Conservation (phyloP, 176 grass and related monocot genomes). For the Bonia amplexicaulis region DNA sequence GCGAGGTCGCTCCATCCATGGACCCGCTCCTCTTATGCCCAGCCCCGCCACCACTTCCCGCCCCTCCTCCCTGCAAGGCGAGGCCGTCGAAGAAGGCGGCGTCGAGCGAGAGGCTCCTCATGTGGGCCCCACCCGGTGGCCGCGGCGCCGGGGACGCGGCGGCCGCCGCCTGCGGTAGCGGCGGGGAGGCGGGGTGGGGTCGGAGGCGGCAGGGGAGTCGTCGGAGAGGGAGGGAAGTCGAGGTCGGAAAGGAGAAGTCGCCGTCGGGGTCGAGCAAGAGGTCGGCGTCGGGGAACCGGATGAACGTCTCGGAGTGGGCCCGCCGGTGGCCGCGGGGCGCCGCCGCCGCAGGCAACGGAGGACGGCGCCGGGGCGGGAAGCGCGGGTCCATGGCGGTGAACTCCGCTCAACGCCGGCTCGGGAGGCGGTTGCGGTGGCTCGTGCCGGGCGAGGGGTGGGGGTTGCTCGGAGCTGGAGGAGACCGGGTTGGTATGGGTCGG, state of each 20-base stretch:
- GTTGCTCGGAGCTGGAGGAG: background rate
- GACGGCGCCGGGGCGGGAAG: conserved; percentile 45
- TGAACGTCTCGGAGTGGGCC: conserved; percentile 84
- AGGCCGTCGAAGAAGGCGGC: conserved; percentile 85
- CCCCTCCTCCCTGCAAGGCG: conserved; percentile 45
- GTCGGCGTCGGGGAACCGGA: conserved; percentile 78
- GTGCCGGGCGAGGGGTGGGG: background rate
- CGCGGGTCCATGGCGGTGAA: conserved; percentile 43
- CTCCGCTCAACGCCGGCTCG: background rate
- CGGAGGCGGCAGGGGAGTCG: conserved; percentile 50
- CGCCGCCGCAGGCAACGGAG: background rate
- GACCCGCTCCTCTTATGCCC: conserved; percentile 81
- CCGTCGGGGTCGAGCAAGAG: conserved; percentile 70
- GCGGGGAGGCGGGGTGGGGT: conserved; percentile 30
- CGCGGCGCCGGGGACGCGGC: conserved; percentile 7
- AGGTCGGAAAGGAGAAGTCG: conserved; percentile 84
- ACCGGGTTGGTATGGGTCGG: background rate
- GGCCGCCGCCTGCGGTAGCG: background rate
- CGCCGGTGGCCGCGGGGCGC: conserved; percentile 51
- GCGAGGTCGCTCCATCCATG: conserved; percentile 65
- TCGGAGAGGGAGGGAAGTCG: conserved; percentile 96
- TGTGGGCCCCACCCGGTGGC: conserved; percentile 35
- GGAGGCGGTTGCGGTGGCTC: background rate
- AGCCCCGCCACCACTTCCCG: background rate
- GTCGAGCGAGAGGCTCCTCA: conserved; percentile 83